Percentiles rank a stretch among this genome's conserved stretches.
These are phyloP conservation scores for Drosera spatulata DNA, from an alignment of 179 eudicot species.

Conservation along the genomic window DNA sequence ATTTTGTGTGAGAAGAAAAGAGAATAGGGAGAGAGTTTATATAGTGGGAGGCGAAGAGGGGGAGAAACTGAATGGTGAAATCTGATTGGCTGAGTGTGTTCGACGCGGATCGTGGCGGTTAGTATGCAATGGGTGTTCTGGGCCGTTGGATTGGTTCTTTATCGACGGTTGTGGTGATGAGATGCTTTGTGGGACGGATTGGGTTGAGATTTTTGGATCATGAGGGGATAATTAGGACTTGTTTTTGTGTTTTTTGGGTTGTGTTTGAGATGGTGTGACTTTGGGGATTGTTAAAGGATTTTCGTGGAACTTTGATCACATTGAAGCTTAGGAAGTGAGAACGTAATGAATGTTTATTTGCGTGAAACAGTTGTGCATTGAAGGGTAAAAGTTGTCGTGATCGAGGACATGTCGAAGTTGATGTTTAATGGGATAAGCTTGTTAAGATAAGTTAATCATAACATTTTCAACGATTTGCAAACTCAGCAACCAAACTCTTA, in stretches of 20 bases:
- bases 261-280: constrained; percentile 9
- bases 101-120: too few relatives aligned
- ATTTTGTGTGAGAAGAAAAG: not conserved
- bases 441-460: not conserved
- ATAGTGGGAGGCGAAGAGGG: constrained; percentile 8
- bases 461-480: too few relatives aligned
- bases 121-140: too few relatives aligned
- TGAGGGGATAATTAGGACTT: not conserved
- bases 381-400: constrained; percentile 3
- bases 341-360: constrained; percentile 8
- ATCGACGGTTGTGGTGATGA: too few relatives aligned
- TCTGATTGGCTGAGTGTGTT: constrained; percentile 20
- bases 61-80: constrained; percentile 2
- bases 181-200: constrained; percentile 15
- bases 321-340: constrained; percentile 14
- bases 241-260: constrained; percentile 26
- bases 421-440: constrained; percentile 4
- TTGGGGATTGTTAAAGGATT: constrained; percentile 1
- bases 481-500: too few relatives aligned
- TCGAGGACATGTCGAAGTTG: not conserved
- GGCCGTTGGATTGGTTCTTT: too few relatives aligned
- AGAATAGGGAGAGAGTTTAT: constrained; percentile 14
- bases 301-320: not conserved
- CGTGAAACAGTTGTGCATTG: not conserved
- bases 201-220: not conserved